Base-by-base conservation (phyloP, 139 green algal species). In the Chlorella vulgaris region DNA sequence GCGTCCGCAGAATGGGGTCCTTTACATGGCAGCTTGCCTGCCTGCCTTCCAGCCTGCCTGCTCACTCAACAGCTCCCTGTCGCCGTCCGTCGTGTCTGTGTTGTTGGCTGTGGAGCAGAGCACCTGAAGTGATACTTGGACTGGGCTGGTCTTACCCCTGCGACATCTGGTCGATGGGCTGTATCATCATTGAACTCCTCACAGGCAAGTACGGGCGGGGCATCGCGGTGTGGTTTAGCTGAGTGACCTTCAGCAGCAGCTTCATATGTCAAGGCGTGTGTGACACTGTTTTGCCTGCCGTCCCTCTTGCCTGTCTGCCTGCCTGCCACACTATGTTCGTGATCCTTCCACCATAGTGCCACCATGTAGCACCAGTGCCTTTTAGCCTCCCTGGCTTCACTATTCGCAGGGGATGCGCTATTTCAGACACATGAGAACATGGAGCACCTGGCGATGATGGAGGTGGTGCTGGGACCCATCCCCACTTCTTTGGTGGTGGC, bases 381-480 rank as follows among this genome's bases (percentile, higher is more conserved):
- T 15, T 58, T 15, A 10, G 13, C 47, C 47, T 15, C 47, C 1
- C 68, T 43, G 18, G 39, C 40, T n/a, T 40, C 43, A 10, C 40
- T 55, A 8, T 6, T 33, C 4, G 78, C 84, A 92, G 88, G 94
- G 28, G 90, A 96, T 39, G 94, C 94, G 22, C 85, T 98, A n/a
- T 98, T 98, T 80, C 89, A 98, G 85, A 99, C 97, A 47, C 96
- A 99, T 84, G 96, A 99, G 55, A 98, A 99, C 89, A 79, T 98
- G 81, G 97, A 99, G 87, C 97, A 99, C 88, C 85, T 99, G 55
- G 97, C 94, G 3, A 99, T 99, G 96, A 99, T 99, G 96, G 89
- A 99, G 88, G 62, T 78, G n/a, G 91, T 96, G 65, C 81, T 98
- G 67, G 96, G 93, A 2, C 71, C 85, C 7, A 89, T 98, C 8